Percentiles rank a stretch among this genome's conserved stretches.
Evolutionary conservation across 2,329 filamentous ascomycete species (phyloP).

Genomic region (Talaromyces marneffei): DNA sequence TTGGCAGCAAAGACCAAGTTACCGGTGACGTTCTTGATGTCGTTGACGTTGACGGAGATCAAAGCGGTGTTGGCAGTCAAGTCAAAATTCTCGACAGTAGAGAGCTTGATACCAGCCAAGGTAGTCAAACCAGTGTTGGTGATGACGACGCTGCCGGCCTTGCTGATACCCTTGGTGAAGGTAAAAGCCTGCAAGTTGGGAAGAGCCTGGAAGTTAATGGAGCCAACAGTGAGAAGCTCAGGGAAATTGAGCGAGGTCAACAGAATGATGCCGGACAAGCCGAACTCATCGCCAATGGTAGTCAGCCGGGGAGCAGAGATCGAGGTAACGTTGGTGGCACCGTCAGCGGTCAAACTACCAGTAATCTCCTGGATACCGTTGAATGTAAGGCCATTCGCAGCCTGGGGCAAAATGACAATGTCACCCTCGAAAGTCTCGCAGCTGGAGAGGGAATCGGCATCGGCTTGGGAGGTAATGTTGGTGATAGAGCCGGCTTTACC

Average conservation of each 20-base stretch:
- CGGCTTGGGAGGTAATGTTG: slow-evolving; percentile 55
- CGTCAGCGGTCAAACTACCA: slow-evolving; percentile 48
- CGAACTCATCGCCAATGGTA: slow-evolving; percentile 64
- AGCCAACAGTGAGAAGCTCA: slow-evolving; percentile 58
- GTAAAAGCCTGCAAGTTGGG: slow-evolving; percentile 55
- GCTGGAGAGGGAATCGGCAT: slow-evolving; percentile 56
- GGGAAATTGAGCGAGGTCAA: slow-evolving; percentile 64
- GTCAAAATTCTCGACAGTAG: slow-evolving; percentile 64
- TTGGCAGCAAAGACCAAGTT: slow-evolving; percentile 74
- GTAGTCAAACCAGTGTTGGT: slow-evolving; percentile 77
- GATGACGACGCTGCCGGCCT: slow-evolving; percentile 63
- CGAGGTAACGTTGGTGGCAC: slow-evolving; percentile 57
- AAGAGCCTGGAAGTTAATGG: slow-evolving; percentile 67
- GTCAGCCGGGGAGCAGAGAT: slow-evolving; percentile 58
- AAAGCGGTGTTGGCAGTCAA: slow-evolving; percentile 89
- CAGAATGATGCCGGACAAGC: slow-evolving; percentile 60
- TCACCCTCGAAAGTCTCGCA: slow-evolving; percentile 67
- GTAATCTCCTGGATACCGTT: slow-evolving; percentile 56
- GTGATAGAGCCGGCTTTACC: slow-evolving; percentile 23
- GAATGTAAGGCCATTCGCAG: slow-evolving; percentile 56
- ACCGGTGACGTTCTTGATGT: slow-evolving; percentile 68
- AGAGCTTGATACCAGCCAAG: slow-evolving; percentile 74
- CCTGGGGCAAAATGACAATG: slow-evolving; percentile 56
- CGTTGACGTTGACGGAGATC: slow-evolving; percentile 63
- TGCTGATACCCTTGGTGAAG: slow-evolving; percentile 60